A percentile compares a stretch with the other conserved stretches of the same genome.
Evolutionary conservation across 2,329 filamentous ascomycete species (phyloP).

Genomic region (Fonsecaea monophora): DNA sequence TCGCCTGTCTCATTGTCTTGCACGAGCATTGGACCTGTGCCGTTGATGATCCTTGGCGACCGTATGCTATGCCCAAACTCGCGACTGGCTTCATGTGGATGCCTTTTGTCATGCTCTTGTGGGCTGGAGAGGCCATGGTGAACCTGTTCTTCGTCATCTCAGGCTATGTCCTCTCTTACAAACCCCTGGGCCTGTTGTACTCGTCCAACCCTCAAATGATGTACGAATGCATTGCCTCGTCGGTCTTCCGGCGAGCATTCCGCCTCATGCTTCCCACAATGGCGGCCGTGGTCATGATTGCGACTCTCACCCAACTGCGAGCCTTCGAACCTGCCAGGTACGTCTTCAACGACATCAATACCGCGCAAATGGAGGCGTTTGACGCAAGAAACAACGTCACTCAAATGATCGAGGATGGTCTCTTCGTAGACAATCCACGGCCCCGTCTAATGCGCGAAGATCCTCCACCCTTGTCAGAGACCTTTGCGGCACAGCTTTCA

Average conservation of each 20-base stretch:
- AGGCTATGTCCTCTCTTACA: conserved; percentile 55
- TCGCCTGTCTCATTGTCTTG: conserved; percentile 45
- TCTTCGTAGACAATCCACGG: background rate
- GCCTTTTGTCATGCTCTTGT: conserved; percentile 23
- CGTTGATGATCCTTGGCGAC: conserved; percentile 17
- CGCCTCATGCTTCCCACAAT: conserved; percentile 51
- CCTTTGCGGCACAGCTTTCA: conserved; percentile 39
- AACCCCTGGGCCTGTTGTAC: conserved; percentile 44
- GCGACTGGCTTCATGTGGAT: conserved; percentile 24
- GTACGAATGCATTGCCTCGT: conserved; percentile 46
- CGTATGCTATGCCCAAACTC: background rate
- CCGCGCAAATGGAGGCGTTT: conserved; percentile 1
- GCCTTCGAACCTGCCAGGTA: conserved; percentile 15
- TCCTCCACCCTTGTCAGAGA: background rate
- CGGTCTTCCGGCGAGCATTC: conserved; percentile 51
- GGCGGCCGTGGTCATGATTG: conserved; percentile 47
- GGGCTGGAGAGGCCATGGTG: conserved; percentile 41
- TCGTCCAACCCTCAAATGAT: conserved; percentile 7
- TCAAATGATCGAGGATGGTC: background rate
- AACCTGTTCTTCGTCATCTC: conserved; percentile 57
- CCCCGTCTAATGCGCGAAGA: conserved; percentile 6
- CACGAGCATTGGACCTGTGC: conserved; percentile 31
- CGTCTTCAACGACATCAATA: conserved; percentile 9
- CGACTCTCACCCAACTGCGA: conserved; percentile 18
- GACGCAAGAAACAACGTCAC: background rate